phyloP scores from a whole-genome alignment of 2,329 filamentous ascomycete species.

The Tolypocladium guangdongense region DNA sequence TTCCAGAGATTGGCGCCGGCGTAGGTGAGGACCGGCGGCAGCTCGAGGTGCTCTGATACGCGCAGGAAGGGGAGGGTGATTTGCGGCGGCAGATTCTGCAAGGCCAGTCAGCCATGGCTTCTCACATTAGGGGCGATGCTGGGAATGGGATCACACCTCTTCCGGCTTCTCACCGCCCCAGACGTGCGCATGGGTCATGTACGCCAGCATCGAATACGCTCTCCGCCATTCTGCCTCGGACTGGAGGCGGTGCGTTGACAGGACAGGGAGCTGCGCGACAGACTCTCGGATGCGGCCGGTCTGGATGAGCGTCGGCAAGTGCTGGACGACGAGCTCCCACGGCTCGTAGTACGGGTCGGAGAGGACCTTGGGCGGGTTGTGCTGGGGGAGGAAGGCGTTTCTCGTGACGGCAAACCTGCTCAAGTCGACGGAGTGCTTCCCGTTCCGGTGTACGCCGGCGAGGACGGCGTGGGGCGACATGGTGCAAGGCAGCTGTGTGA shows the following conservation, averaged over 20 bases:
- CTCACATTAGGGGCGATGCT: not conserved
- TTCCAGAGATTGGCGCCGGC: slow-evolving; percentile 86
- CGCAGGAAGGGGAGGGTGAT: slow-evolving; percentile 68
- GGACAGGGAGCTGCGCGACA: slow-evolving; percentile 55
- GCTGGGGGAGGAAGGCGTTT: slow-evolving; percentile 68
- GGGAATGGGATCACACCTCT: slow-evolving; percentile 41
- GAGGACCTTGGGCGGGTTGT: slow-evolving; percentile 54
- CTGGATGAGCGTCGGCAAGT: slow-evolving; percentile 57
- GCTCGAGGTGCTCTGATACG: slow-evolving; percentile 61
- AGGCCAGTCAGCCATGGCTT: not conserved
- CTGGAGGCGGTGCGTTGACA: slow-evolving; percentile 53
- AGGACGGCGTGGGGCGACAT: slow-evolving; percentile 34
- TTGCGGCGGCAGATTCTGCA: slow-evolving; percentile 57
- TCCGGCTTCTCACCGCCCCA: slow-evolving; percentile 72
- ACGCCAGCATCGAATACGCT: slow-evolving; percentile 68
- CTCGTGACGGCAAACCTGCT: slow-evolving; percentile 28
- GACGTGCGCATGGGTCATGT: slow-evolving; percentile 76
- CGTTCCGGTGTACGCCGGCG: slow-evolving; percentile 5
- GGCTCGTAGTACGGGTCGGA: slow-evolving; percentile 63
- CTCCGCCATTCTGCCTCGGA: slow-evolving; percentile 67
- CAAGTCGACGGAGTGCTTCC: slow-evolving; percentile 15
- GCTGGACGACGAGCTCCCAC: slow-evolving; percentile 64
- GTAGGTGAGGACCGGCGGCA: slow-evolving; percentile 86
- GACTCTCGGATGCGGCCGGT: slow-evolving; percentile 50
- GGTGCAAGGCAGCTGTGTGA: not conserved